Evolutionary conservation across 2,329 filamentous ascomycete species (phyloP), one percentile per base, ranked within the genome.

Genomic region (Penicillium sp.): DNA sequence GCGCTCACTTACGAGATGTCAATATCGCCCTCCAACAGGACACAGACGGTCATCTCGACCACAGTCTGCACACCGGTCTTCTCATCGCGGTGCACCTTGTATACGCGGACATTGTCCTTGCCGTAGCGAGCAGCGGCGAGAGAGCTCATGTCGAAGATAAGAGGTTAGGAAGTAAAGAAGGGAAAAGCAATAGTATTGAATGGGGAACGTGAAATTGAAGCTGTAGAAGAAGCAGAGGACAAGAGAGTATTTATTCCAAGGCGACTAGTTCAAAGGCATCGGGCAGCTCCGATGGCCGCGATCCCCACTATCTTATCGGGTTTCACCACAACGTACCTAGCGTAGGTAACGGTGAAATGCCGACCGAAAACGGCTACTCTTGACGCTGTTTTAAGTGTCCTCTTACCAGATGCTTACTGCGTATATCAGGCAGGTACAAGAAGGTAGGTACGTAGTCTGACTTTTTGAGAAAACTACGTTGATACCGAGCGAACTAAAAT

Each of bases 61-160:
- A 97, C 87, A 6, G 84, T 86, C 71, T 98, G 91, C 18, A 82
- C 76, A 46, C 86, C 86, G 14, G 86, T 85, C 62, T 82, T 76
- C 65, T 82, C 76, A 69, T 97, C 83, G 61, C 82, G 83, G 64
- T 94, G 79, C 63, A 96, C 89, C 73, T 98, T 98, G 82, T 86
- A 95, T 62, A 98, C 82, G 64, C 93, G 90, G 78, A 98, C 86
- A 75, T 98, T 97, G 81, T 97, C 93, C 82, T 98, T 76, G 58
- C 74, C 74, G 60, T 76, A 76, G 48, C 72, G 71, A 47, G 73
- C 72, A 55, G 72, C 68, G 46, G 69, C 61, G 41, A 76, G 58
- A 52, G 63, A 47, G 40, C 58, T 57, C 65, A 69, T 69, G 54
- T 4, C 31, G n/a, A 31, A 31, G 16, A 23, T 26, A 27, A 14